Evolutionary conservation across 2,329 filamentous ascomycete genomes (phyloP).

Genomic region (Rhynchosporium graminicola): DNA sequence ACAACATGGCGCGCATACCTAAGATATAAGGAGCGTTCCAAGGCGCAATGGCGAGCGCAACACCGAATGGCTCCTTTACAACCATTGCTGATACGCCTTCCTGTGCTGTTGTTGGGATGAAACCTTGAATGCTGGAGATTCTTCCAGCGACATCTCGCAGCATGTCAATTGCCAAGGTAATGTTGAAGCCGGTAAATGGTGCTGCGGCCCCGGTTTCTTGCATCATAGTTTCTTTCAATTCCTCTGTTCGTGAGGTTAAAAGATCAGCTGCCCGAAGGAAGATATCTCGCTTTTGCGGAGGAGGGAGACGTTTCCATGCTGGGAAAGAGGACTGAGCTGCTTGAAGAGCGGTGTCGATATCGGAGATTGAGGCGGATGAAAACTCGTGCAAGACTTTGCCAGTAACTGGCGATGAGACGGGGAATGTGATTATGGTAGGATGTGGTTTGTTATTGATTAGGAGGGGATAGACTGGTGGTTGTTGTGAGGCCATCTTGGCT

Average conservation of each 20-base stretch:
- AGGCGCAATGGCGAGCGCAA: constrained; percentile 76
- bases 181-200: constrained; percentile 45
- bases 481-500: not conserved
- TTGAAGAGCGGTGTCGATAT: constrained; percentile 54
- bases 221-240: constrained; percentile 61
- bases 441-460: constrained; percentile 49
- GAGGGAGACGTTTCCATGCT: constrained; percentile 66
- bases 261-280: constrained; percentile 69
- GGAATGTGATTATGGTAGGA: constrained; percentile 50
- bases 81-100: constrained; percentile 62
- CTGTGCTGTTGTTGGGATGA: constrained; percentile 43
- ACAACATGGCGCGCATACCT: constrained; percentile 55
- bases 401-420: constrained; percentile 57
- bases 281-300: constrained; percentile 64
- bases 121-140: constrained; percentile 41
- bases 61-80: constrained; percentile 75
- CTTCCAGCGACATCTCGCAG: constrained; percentile 48
- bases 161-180: constrained; percentile 42
- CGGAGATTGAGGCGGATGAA: constrained; percentile 55
- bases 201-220: constrained; percentile 50
- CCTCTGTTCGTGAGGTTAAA: constrained; percentile 51
- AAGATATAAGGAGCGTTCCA: constrained; percentile 66
- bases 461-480: constrained; percentile 39
- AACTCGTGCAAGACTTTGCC: constrained; percentile 56
- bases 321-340: constrained; percentile 67